These are phyloP conservation scores for Aspergillus neoniger DNA, from an alignment of 2,329 filamentous ascomycete species.

Conservation along the genomic window DNA sequence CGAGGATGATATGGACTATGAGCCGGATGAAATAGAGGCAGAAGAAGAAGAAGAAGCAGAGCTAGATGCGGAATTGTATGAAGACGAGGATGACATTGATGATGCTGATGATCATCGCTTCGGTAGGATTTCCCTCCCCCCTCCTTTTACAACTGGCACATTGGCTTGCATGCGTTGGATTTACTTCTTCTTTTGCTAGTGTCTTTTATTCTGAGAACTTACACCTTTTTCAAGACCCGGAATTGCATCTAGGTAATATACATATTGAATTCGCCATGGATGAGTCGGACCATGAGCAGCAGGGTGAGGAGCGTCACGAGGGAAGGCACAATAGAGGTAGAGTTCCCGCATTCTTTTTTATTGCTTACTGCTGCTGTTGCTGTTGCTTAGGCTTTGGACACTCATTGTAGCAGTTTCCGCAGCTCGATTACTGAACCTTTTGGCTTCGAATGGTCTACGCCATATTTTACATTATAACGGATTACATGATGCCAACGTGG, in stretches of 20 bases:
- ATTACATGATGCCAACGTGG: conserved; percentile 24
- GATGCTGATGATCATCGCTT: conserved; percentile 31
- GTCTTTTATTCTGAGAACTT: not conserved
- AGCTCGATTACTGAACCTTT: conserved; percentile 54
- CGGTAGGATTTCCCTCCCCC: conserved; percentile 14
- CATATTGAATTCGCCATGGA: conserved; percentile 35
- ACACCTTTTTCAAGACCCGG: conserved; percentile 17
- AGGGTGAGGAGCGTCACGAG: conserved; percentile 15
- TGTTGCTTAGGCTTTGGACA: not conserved
- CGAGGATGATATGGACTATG: conserved; percentile 54
- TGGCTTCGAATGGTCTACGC: conserved; percentile 56
- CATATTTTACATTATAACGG: conserved; percentile 50
- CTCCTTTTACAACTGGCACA: not conserved
- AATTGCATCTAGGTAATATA: conserved; percentile 27
- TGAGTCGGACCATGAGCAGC: conserved; percentile 20
- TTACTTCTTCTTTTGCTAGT: not conserved
- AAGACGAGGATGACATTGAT: conserved; percentile 38
- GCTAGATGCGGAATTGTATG: conserved; percentile 40
- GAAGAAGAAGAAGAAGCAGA: conserved; percentile 34
- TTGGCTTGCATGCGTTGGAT: not conserved
- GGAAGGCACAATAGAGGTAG: conserved; percentile 28
- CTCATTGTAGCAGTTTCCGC: conserved; percentile 32
- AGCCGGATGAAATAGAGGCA: conserved; percentile 41
- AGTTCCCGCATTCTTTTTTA: not conserved
- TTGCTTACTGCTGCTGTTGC: not conserved